Base-by-base conservation (phyloP, 169 alveolate genomes). In the Plasmodium relictum region DNA sequence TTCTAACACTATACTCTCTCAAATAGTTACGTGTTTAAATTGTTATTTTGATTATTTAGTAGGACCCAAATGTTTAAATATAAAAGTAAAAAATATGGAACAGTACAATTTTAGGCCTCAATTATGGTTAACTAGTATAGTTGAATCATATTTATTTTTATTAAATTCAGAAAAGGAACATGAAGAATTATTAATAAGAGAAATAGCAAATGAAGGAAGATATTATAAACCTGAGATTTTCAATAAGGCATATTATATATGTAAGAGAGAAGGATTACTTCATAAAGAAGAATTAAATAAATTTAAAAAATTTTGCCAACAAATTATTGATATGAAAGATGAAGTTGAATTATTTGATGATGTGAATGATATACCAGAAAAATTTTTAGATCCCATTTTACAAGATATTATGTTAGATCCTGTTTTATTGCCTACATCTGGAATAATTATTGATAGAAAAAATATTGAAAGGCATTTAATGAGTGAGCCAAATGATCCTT, bases 401-500 rank as follows among this genome's bases (percentile, higher is more conserved):
- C 95, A 92, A 85, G 98, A 93, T 44, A 91, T 97, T 66, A 97
- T 97, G 99, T 94, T 89, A 73, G 98, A 97, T 80, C 99, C 99
- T 3, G 98, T 97, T 44, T 69, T 94, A 54, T 94, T 97, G 52
- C 99, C 99, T 58, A 92, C 98, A 18, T 94, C 98, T 83, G 95
- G 97, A 42, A 95, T 92, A 58, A 89, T 95, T 44, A 95, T 97
- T 93, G 99, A 97, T 78, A 91, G 99, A 71, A 94, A 94, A 63
- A 94, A 95, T 78, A 97, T 97, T 83, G 99, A 97, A 87, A 74
- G 98, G 26, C 97, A 96, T 88, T 94, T 97, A 86, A 94, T 97
- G 96, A 93, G 98, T 12, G 98, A 97, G 74, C 96, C 98, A 8
- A 94, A 95, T 26, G 99, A 97, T 54, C 99, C 99, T 5, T 97